Evolutionary conservation across 768 basidiomycete genomes (phyloP).

Genomic region (Lyophyllum semitale): DNA sequence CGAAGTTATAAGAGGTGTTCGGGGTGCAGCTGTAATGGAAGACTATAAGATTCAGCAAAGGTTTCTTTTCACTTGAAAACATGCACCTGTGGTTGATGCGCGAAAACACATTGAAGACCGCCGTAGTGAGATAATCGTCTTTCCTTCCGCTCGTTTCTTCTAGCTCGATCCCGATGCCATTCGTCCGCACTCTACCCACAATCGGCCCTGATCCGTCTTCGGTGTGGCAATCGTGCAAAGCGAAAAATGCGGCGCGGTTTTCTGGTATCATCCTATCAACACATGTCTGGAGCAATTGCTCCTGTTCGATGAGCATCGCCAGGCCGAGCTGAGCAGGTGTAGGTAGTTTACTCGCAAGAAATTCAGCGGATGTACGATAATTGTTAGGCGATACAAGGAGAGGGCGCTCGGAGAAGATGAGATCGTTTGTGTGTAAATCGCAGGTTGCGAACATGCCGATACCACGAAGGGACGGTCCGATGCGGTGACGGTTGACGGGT

Average conservation of each 20-base stretch:
- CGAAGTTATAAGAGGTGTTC: conserved; percentile 21
- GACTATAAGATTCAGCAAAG: too few species aligned
- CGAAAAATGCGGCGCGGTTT: conserved; percentile 22
- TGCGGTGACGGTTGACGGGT: neutral
- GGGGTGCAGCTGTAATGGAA: conserved; percentile 23
- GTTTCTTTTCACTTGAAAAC: too few species aligned
- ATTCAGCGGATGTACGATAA: conserved; percentile 6
- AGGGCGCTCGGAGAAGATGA: conserved; percentile 40
- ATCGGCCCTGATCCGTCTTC: conserved; percentile 35
- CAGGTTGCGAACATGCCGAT: conserved; percentile 33
- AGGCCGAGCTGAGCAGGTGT: neutral
- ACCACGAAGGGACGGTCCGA: conserved; percentile 17
- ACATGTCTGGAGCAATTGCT: conserved; percentile 13
- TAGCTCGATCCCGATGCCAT: conserved; percentile 19
- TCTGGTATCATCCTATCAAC: too few species aligned
- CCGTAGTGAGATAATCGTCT: too few species aligned
- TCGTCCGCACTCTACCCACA: conserved; percentile 29
- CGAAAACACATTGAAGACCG: neutral
- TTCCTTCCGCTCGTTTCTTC: too few species aligned
- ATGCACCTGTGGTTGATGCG: conserved; percentile 5
- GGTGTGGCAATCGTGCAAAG: conserved; percentile 26
- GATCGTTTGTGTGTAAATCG: conserved; percentile 27
- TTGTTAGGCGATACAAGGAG: conserved; percentile 28
- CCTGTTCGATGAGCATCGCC: conserved; percentile 8
- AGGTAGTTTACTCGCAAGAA: neutral